Evolutionary conservation across 1,284 basidiomycete genomes (phyloP).

Genomic region (Sanghuangporus baumii): DNA sequence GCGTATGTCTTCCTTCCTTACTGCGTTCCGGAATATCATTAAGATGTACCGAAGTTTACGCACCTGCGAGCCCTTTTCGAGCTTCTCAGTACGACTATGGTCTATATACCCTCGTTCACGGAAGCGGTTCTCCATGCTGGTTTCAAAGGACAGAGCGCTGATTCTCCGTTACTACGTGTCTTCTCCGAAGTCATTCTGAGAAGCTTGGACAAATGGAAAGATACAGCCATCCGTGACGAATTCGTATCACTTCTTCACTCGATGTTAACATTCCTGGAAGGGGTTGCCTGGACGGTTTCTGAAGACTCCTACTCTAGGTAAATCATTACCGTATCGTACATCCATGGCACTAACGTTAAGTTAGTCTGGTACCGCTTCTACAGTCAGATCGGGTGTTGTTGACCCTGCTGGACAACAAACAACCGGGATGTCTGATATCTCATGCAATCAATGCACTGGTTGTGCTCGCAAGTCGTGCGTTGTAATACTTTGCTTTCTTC

Average conservation of each 20-base stretch:
- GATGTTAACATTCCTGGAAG: slow-evolving; percentile 45
- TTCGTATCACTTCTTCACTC: slow-evolving; percentile 33
- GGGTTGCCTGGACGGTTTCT: slow-evolving; percentile 43
- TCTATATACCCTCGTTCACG: slow-evolving; percentile 45
- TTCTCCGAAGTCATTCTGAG: slow-evolving; percentile 38
- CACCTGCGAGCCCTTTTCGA: slow-evolving; percentile 47
- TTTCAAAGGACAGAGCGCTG: neutral
- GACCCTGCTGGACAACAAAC: slow-evolving; percentile 43
- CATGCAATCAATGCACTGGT: slow-evolving; percentile 43
- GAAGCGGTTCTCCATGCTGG: slow-evolving; percentile 30
- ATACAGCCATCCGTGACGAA: slow-evolving; percentile 20
- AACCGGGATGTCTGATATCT: slow-evolving; percentile 45
- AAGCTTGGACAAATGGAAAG: slow-evolving; percentile 28
- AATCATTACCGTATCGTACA: slow-evolving; percentile 17
- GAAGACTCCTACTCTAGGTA: slow-evolving; percentile 41
- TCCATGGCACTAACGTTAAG: slow-evolving; percentile 1
- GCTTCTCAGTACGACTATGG: slow-evolving; percentile 41
- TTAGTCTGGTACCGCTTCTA: slow-evolving; percentile 38
- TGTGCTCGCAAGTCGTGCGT: slow-evolving; percentile 52
- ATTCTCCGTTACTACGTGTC: slow-evolving; percentile 18
- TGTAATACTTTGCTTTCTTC: slow-evolving; percentile 15
- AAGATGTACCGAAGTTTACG: slow-evolving; percentile 30
- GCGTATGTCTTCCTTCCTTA: slow-evolving; percentile 9
- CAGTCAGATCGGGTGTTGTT: slow-evolving; percentile 37
- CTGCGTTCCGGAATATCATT: neutral